Evolutionary conservation across 2,329 filamentous ascomycete genomes (phyloP).

Genomic region (Fusarium domesticum): DNA sequence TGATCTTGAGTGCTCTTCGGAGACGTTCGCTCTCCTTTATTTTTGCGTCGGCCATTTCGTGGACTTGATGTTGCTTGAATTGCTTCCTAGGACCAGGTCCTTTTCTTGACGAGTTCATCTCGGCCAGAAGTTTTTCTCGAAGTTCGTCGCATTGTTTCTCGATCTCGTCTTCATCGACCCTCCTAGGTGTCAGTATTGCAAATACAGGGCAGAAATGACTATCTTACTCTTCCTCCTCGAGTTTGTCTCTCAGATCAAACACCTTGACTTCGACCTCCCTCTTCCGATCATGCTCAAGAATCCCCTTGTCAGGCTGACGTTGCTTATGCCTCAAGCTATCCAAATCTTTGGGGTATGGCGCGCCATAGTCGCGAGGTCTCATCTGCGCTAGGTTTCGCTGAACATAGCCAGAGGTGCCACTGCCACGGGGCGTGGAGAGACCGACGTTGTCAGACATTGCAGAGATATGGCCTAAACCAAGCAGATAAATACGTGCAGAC

Average conservation of each 20-base stretch:
- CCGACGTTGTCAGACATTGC: conserved; percentile 96
- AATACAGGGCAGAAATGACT: neutral
- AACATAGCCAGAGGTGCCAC: conserved; percentile 95
- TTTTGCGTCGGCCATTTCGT: conserved; percentile 94
- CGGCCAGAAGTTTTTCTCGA: conserved; percentile 40
- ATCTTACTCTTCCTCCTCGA: conserved; percentile 81
- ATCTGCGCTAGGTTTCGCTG: conserved; percentile 92
- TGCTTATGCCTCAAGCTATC: conserved; percentile 70
- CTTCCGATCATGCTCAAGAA: conserved; percentile 90
- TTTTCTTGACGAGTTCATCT: conserved; percentile 36
- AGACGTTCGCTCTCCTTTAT: conserved; percentile 91
- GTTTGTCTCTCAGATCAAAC: conserved; percentile 79
- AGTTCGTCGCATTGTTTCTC: conserved; percentile 56
- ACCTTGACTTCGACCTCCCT: conserved; percentile 91
- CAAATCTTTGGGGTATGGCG: conserved; percentile 72
- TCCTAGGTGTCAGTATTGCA: conserved; percentile 32
- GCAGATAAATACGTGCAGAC: neutral
- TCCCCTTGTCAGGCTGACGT: conserved; percentile 84
- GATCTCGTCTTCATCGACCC: conserved; percentile 85
- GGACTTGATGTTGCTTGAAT: conserved; percentile 89
- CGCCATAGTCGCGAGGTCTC: conserved; percentile 73
- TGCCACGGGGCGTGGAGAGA: conserved; percentile 88
- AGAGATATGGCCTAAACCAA: neutral
- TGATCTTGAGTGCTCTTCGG: conserved; percentile 81
- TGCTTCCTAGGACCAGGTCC: conserved; percentile 43